These are phyloP conservation scores for Neurospora hispaniola DNA, from an alignment of 495 filamentous ascomycete species.

Conservation along the genomic window DNA sequence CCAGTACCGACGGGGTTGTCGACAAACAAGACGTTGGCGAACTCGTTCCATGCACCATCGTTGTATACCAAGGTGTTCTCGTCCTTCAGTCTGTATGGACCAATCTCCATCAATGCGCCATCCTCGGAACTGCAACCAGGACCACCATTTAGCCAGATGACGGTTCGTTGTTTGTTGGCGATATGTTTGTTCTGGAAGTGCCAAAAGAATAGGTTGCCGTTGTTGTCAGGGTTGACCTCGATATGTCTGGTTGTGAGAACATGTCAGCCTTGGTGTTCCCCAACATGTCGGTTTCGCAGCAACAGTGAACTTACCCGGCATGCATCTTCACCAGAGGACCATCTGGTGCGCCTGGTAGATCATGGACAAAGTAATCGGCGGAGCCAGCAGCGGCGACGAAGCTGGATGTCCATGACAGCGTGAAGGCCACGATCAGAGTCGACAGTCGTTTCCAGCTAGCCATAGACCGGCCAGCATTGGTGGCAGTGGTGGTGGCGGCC, in stretches of 20 bases:
- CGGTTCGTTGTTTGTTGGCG: conserved; percentile 80
- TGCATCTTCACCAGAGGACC: conserved; percentile 89
- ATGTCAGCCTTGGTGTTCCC: conserved; percentile 8
- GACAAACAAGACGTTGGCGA: conserved; percentile 91
- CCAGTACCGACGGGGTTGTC: conserved; percentile 95
- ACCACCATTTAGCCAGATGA: conserved; percentile 95
- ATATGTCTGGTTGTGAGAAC: conserved; percentile 60
- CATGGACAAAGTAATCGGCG: conserved; percentile 81
- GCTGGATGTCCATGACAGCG: conserved; percentile 24
- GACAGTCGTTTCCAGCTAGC: conserved; percentile 27
- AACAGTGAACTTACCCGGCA: conserved; percentile 62
- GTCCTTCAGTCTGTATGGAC: conserved; percentile 80
- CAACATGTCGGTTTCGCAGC: background rate
- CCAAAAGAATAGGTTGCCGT: conserved; percentile 98
- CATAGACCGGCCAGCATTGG: conserved; percentile 8
- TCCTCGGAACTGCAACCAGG: conserved; percentile 96
- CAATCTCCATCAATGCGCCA: conserved; percentile 94
- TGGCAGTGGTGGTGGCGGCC: conserved; percentile 7
- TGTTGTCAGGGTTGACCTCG: conserved; percentile 69
- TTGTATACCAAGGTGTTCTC: conserved; percentile 66
- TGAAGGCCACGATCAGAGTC: conserved; percentile 21
- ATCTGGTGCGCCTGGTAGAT: conserved; percentile 74
- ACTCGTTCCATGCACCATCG: conserved; percentile 91
- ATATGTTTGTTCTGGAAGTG: conserved; percentile 93
- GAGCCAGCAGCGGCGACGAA: conserved; percentile 39